Percentiles rank a stretch among this genome's conserved stretches.
These are phyloP conservation scores for Cornus controversa DNA, from an alignment of 148 eudicot genomes.

Conservation along the genomic window DNA sequence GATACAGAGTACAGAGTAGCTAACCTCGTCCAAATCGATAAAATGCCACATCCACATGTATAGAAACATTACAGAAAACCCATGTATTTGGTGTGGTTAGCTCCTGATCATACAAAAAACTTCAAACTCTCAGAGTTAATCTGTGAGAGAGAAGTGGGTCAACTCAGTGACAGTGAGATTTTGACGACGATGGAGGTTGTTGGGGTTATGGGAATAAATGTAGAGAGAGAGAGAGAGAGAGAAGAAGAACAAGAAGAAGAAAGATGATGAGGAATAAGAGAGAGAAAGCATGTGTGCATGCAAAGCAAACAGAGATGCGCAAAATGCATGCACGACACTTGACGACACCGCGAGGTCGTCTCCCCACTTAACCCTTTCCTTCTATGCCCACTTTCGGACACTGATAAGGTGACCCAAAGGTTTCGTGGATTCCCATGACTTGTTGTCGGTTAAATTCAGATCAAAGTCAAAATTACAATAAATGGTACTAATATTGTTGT, in stretches of 20 bases:
- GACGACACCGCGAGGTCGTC: constrained; percentile 18
- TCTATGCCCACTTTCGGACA: constrained; percentile 10
- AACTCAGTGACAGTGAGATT: constrained; percentile 16
- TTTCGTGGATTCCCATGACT: constrained; percentile 16
- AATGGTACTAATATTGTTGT: too few species aligned
- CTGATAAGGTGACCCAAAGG: constrained; percentile 6
- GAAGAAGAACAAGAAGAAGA: not conserved
- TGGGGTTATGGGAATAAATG: not conserved
- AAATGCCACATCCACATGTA: constrained; percentile 11
- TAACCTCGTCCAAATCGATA: constrained; percentile 11
- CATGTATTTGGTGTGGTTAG: not conserved
- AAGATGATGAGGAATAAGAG: constrained; percentile 24
- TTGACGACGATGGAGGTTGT: constrained; percentile 5
- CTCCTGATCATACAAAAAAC: not conserved
- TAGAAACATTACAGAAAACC: not conserved
- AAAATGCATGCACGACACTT: constrained; percentile 45
- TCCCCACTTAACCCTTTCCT: not conserved
- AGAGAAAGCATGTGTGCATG: constrained; percentile 29
- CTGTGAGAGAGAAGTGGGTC: not conserved
- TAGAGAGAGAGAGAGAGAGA: not conserved
- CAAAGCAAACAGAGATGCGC: constrained; percentile 24
- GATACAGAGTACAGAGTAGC: not conserved
- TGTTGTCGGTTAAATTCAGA: not conserved
- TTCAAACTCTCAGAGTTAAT: not conserved
- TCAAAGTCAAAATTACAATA: not conserved